Conservation (phyloP, 495 filamentous ascomycete species). For the Penicillium antarcticum region DNA sequence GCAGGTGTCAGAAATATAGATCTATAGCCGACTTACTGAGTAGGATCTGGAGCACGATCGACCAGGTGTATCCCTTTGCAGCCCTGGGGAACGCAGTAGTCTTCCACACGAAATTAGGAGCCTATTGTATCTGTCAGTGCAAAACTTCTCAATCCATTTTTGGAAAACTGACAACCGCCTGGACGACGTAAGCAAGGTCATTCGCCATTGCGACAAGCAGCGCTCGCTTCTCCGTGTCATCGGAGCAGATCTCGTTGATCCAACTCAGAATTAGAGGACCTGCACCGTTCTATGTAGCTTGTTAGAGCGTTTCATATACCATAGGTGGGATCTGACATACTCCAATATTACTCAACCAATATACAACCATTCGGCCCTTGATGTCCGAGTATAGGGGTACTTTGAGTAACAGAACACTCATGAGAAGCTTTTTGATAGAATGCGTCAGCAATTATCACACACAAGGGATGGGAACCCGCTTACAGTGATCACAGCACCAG, state of each 20-base stretch:
- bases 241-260: constrained; percentile 29
- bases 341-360: constrained; percentile 25
- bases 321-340: background rate
- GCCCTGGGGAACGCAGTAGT: constrained; percentile 35
- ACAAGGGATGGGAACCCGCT: background rate
- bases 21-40: constrained; percentile 6
- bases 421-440: constrained; percentile 19
- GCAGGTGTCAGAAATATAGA: background rate
- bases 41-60: constrained; percentile 25
- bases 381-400: constrained; percentile 36
- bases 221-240: constrained; percentile 24
- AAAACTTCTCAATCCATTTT: no score
- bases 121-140: constrained; percentile 8
- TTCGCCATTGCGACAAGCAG: constrained; percentile 22
- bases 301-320: background rate
- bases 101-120: constrained; percentile 39
- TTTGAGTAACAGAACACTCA: constrained; percentile 26
- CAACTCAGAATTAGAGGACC: constrained; percentile 24
- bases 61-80: constrained; percentile 31
- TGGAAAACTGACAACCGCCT: constrained; percentile 23
- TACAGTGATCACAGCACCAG: constrained; percentile 30
- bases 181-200: constrained; percentile 25
- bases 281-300: constrained; percentile 12
- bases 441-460: background rate
- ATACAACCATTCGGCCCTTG: constrained; percentile 22